phyloP scores from a whole-genome alignment of 805 yeast species.

The Cyberlindnera maclurae region DNA sequence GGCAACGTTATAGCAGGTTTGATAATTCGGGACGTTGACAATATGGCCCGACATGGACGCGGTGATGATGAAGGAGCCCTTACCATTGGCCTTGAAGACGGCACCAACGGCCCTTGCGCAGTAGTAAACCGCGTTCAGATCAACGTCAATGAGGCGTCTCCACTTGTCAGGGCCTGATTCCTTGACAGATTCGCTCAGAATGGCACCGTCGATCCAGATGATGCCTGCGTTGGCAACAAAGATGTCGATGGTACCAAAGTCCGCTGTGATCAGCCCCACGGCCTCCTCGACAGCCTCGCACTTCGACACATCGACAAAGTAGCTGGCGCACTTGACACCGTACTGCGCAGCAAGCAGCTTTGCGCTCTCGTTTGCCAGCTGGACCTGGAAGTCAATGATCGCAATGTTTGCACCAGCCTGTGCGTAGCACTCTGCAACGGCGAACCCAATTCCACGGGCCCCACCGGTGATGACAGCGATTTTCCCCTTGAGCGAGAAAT shows the following conservation, averaged over 20 bases:
- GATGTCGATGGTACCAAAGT: conserved; percentile 70
- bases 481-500: conserved; percentile 75
- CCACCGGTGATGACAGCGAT: conserved; percentile 84
- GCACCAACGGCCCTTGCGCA: conserved; percentile 71
- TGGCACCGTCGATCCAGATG: conserved; percentile 66
- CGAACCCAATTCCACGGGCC: conserved; percentile 75
- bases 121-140: conserved; percentile 74
- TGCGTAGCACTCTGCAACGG: conserved; percentile 75
- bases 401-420: conserved; percentile 87
- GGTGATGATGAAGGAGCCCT: conserved; percentile 76
- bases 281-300: conserved; percentile 21
- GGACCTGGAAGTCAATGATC: conserved; percentile 24
- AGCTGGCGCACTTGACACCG: conserved; percentile 55
- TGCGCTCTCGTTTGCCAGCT: conserved; percentile 50
- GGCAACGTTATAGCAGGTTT: conserved; percentile 65
- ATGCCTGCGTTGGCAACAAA: conserved; percentile 90
- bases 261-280: conserved; percentile 38
- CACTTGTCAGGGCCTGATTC: conserved; percentile 41
- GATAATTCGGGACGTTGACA: conserved; percentile 81
- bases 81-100: conserved; percentile 63
- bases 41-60: conserved; percentile 89
- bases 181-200: conserved; percentile 30
- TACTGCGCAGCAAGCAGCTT: conserved; percentile 46
- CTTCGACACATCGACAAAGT: conserved; percentile 25
- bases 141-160: conserved; percentile 66